Base-by-base conservation (phyloP, 805 yeast species). In the Wickerhamiella sorbophila region DNA sequence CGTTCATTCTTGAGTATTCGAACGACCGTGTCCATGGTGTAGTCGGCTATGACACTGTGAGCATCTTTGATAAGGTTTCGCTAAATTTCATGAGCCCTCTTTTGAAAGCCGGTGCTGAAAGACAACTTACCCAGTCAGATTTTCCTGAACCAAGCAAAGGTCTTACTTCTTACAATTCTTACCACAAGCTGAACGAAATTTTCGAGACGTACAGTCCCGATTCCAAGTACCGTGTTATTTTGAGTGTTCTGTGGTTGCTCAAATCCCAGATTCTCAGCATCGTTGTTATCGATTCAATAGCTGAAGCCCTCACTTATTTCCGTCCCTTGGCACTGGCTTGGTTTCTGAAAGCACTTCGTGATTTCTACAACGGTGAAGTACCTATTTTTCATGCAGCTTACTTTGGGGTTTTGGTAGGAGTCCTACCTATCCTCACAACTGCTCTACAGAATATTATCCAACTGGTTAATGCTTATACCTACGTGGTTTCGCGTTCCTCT, bases 401-500 rank as follows among this genome's bases (percentile, higher is more conserved):
- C 39, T 49, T 43, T 26, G 57, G 50, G 0, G 29, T 47, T 5
- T 20, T 52, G 5, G 18, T 44, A 6, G 53, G 55, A 9, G 29
- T 45, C 4, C n/a, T 50, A 21, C 57, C 57, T 4, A 9, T 49
- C 18, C 24, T 50, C 21, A 29, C 40, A 5, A 39, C 43, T 1
- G 42, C 53, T 3, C 31, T 51, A 19, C 32, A 40, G 17, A 51
- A 47, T 38, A 17, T 53, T 19, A 43, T 34, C 14, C n/a, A 14
- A 14, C 37, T 51, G 18, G 36, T 38, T 33, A 22, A 44, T 31
- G 39, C 31, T n/a, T 40, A 42, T 36, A 41, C 49, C 12, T 48
- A 48, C 20, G 44, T 43, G 8, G 31, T 43, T n/a, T 16, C 49
- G 10, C 49, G 55, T n/a, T 34, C 49, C 1, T 32, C 86, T 0